Base-by-base conservation (phyloP, 148 eudicot species). In the Dysphania ambrosioides region DNA sequence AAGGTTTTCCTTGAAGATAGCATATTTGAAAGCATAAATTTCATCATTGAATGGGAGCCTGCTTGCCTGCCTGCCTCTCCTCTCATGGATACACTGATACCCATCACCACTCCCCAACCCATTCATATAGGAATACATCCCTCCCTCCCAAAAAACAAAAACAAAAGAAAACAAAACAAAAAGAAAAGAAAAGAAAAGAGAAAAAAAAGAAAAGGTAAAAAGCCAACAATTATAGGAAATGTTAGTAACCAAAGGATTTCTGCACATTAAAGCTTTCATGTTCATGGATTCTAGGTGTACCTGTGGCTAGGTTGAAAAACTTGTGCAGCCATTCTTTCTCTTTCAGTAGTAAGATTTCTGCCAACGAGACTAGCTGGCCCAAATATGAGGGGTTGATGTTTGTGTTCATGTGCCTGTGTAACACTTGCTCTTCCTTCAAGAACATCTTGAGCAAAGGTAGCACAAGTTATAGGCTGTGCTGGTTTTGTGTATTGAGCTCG, bases 361-460 rank as follows among this genome's bases (percentile, higher is more conserved):
- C 89, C 85, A 23, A 89, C 82, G 36, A 92, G 85, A 79, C 99
- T 92, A n/a, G 97, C 87, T 62, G 99, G 99, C 66, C 99, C 99
- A 75, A 96, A 96, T 30, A 96, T 80, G 23, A 87, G 76, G 30
- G 99, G 97, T 82, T 92, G 88, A 81, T 92, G 94, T 77, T 89
- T 92, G 83, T 96, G 99, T 34, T 92, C 97, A 71, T 92, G 97
- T 42, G 82, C 85, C 70, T 92, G 92, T 62, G 93, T 87, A 80
- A 90, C 89, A 53, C 66, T 75, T 19, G 94, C 97, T 72, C 99
- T 92, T 77, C 99, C 99, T 81, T 96, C 99, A 62, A 96, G 63
- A 72, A 96, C 99, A 84, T 95, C 99, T 82, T 95, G 97, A 73
- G 99, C 99, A 83, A 95, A 95, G 72, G 99, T 89, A 42, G 97